These are phyloP conservation scores for Leishmania lainsoni DNA, from an alignment of 208 protist species.

Conservation along the genomic window DNA sequence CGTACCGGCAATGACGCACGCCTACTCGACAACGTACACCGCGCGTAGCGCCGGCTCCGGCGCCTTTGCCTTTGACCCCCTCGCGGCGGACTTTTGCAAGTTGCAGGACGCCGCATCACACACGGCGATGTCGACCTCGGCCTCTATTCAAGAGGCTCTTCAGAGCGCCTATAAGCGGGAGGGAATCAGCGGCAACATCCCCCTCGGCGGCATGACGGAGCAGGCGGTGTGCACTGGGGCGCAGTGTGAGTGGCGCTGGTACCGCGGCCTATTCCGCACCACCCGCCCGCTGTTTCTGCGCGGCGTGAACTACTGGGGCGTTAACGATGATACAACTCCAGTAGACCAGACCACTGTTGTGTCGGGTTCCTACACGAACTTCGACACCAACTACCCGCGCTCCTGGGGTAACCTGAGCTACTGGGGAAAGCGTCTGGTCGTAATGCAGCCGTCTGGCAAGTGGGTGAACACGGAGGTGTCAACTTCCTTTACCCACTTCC, in stretches of 20 bases:
- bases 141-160: constrained; percentile 29
- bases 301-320: constrained; percentile 44
- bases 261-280: constrained; percentile 47
- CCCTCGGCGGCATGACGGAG: constrained; percentile 44
- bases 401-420: constrained; percentile 47
- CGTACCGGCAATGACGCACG: constrained; percentile 25
- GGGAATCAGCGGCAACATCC: constrained; percentile 25
- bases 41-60: constrained; percentile 3
- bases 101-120: constrained; percentile 26
- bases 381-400: constrained; percentile 31
- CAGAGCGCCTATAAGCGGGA: constrained; percentile 11
- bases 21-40: constrained; percentile 45
- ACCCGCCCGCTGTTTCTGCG: constrained; percentile 42
- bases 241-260: constrained; percentile 52
- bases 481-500: constrained; percentile 33
- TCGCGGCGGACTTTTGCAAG: constrained; percentile 13
- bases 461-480: constrained; percentile 54
- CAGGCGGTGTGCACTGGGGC: constrained; percentile 35
- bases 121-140: constrained; percentile 59
- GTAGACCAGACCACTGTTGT: constrained; percentile 9
- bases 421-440: constrained; percentile 42
- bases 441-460: constrained; percentile 38
- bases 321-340: constrained; percentile 9
- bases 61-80: constrained; percentile 19
- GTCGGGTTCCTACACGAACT: constrained; percentile 34